phyloP scores from a whole-genome alignment of 148 eudicot genomes.

The Amaranthus cruentus region DNA sequence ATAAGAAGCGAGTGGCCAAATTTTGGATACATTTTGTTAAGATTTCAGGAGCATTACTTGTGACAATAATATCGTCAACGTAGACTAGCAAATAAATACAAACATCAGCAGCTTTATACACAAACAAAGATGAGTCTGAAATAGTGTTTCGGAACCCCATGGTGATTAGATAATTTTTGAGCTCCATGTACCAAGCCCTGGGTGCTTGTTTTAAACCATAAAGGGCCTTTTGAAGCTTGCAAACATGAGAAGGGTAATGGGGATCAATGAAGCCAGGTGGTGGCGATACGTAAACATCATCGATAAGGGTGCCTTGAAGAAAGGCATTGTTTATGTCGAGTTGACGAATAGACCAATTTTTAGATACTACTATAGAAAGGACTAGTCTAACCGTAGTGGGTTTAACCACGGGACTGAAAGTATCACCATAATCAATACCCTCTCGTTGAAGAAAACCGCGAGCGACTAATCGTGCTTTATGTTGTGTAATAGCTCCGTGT shows the following conservation, averaged over 20 bases:
- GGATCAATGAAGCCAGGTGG: constrained; percentile 10
- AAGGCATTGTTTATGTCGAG: constrained; percentile 17
- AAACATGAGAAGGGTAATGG: neutral
- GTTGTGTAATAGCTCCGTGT: neutral
- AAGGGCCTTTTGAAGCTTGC: neutral
- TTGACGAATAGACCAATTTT: constrained; percentile 2
- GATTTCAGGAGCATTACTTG: neutral
- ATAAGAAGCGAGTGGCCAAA: neutral
- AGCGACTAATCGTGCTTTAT: no score
- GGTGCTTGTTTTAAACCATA: no score
- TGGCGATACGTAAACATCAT: constrained; percentile 10
- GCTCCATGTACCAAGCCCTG: no score
- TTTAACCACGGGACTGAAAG: no score
- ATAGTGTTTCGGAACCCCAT: neutral
- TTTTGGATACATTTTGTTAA: neutral
- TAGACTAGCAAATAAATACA: neutral
- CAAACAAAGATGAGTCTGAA: neutral
- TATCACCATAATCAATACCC: no score
- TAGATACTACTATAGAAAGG: neutral
- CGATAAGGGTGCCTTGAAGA: constrained; percentile 6
- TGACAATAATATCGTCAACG: neutral
- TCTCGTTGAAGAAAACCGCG: no score
- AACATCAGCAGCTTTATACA: neutral
- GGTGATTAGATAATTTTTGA: neutral
- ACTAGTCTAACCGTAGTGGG: constrained; percentile 1